Conservation (phyloP, 306 rosid species). For the Prinsepia uniflora region DNA sequence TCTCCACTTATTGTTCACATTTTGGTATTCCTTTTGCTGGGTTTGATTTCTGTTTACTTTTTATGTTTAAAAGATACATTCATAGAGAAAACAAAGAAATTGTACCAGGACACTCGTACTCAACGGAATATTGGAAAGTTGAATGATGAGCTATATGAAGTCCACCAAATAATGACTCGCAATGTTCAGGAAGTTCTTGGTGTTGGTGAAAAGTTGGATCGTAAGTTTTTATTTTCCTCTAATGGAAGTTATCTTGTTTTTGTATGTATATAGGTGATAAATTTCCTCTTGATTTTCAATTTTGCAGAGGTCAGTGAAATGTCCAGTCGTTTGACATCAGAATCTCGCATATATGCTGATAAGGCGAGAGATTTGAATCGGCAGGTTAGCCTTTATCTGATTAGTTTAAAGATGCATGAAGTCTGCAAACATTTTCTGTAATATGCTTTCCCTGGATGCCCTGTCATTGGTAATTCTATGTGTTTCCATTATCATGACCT, state of each 20-base stretch:
- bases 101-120: constrained; percentile 95
- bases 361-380: constrained; percentile 90
- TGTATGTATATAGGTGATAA: constrained; percentile 14
- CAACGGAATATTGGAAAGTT: constrained; percentile 95
- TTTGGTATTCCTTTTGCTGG: constrained; percentile 12
- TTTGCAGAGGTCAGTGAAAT: constrained; percentile 96
- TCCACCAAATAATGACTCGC: constrained; percentile 98
- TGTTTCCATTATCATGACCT: not conserved
- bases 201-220: constrained; percentile 99
- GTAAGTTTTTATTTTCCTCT: constrained; percentile 47
- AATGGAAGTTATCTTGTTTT: not conserved
- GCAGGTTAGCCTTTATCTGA: constrained; percentile 61
- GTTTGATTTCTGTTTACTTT: constrained; percentile 26
- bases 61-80: constrained; percentile 66
- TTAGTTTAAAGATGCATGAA: constrained; percentile 3
- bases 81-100: constrained; percentile 94
- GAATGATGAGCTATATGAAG: constrained; percentile 98
- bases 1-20: not conserved
- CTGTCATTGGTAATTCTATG: not conserved
- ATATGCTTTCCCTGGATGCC: not conserved
- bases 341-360: constrained; percentile 89
- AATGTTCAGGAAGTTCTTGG: constrained; percentile 99
- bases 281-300: constrained; percentile 25
- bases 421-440: not conserved
- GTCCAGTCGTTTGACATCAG: constrained; percentile 92